These are phyloP conservation scores for Ceratocystis ficicola DNA, from an alignment of 2,329 filamentous ascomycete genomes.

Conservation along the genomic window DNA sequence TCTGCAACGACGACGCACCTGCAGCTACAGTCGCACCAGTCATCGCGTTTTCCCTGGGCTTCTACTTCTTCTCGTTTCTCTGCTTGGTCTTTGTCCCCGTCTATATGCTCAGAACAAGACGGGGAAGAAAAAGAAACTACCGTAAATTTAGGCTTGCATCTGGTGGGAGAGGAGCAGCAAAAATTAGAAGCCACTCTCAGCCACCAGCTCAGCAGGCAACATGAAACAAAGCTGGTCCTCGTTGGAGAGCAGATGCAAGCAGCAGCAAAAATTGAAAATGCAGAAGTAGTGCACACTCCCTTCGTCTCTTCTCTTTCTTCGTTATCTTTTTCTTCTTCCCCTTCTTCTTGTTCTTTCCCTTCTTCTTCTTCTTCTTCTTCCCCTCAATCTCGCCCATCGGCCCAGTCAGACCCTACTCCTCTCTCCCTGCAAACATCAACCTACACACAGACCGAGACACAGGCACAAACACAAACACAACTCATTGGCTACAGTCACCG, in stretches of 20 bases:
- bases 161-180: not conserved
- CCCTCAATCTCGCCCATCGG: not conserved
- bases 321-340: not conserved
- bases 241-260: not conserved
- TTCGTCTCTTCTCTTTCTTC: not conserved
- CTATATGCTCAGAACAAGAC: not conserved
- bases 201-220: not conserved
- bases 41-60: slow-evolving; percentile 6
- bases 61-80: slow-evolving; percentile 9
- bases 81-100: slow-evolving; percentile 9
- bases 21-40: slow-evolving; percentile 8
- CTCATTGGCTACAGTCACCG: not conserved
- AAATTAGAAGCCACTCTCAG: slow-evolving; percentile 1
- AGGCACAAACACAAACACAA: slow-evolving; percentile 15
- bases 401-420: not conserved
- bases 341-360: not conserved
- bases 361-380: not conserved
- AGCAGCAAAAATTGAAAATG: not conserved
- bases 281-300: not conserved
- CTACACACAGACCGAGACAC: slow-evolving; percentile 15
- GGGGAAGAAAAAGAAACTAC: not conserved
- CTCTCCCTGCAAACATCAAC: not conserved
- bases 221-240: slow-evolving; percentile 9
- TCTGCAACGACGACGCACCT: slow-evolving; percentile 1
- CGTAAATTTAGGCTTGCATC: not conserved